Evolutionary conservation across 352 stramenopile genomes (phyloP), one percentile per base, ranked within the genome.

Genomic region (Globisporangium heterothallicum): DNA sequence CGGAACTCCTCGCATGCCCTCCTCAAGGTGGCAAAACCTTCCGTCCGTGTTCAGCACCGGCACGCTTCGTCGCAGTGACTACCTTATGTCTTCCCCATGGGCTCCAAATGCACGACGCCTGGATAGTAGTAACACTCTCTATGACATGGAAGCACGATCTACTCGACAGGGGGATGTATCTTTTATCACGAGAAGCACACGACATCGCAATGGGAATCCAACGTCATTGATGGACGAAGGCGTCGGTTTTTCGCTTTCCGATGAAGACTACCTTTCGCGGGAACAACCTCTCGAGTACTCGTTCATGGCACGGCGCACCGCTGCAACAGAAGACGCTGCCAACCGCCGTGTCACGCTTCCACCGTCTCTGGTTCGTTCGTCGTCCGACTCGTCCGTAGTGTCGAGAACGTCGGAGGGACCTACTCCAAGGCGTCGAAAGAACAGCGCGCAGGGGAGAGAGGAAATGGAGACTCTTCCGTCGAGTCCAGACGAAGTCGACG

Each of bases 241-340:
- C 38, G 66, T 72, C 14, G 66, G 66, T 13, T 72, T 75, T 19
- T 75, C 66, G 12, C 66, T 89, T 12, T 89, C 78, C 6, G 78
- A 89, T 21, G 75, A 85, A 60, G 75, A 90, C 41, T 90, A 83
- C 32, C 67, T 90, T 42, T 72, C 73, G 9, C 70, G 83, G 25
- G 76, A 90, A 29, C 68, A 70, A 27, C 57, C 51, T 12, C 56
- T 58, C 18, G 59, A 72, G 47, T 75, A 59, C 18, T 59, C 64
- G 29, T 63, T 59, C 34, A 27, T 51, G 27, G 6, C 25, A 9
- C 43, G 53, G 40, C 41, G 53, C 12, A 45, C 32, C 5, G 27
- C 19, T 1, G 59, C 49, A 2, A 40, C 48, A 0, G 58, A 68
- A 24, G 59, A 38, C 41, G 35, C 30, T 30, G 41, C 43, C 2